phyloP scores from a whole-genome alignment of 768 basidiomycete species.

The Suillus subaureus region DNA sequence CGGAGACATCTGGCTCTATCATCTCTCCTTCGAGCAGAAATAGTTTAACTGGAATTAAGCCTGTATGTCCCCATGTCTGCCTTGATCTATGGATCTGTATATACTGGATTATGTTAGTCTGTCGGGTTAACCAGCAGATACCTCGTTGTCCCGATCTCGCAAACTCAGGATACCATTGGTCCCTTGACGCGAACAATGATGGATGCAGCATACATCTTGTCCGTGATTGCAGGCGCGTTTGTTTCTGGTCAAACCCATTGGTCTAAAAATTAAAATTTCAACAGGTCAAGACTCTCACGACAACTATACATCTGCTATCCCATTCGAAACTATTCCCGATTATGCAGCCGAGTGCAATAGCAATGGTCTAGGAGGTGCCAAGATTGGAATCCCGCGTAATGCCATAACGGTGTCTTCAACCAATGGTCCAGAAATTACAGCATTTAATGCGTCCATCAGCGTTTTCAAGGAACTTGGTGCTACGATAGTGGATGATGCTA shows the following conservation, averaged over 20 bases:
- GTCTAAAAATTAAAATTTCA: background rate
- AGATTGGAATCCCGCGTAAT: slow-evolving; percentile 7
- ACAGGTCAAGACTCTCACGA: background rate
- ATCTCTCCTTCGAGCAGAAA: slow-evolving; percentile 50
- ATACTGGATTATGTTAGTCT: background rate
- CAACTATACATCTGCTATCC: slow-evolving; percentile 7
- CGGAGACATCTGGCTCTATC: slow-evolving; percentile 53
- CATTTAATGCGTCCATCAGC: background rate
- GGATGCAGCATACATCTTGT: slow-evolving; percentile 54
- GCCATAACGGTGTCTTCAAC: background rate
- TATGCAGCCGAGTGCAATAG: background rate
- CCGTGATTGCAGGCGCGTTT: slow-evolving; percentile 47
- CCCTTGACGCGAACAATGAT: slow-evolving; percentile 51
- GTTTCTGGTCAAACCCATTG: background rate
- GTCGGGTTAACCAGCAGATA: slow-evolving; percentile 5
- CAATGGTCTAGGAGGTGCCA: background rate
- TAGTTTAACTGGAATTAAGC: slow-evolving; percentile 56
- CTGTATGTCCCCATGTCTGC: slow-evolving; percentile 25
- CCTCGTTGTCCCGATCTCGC: slow-evolving; percentile 52
- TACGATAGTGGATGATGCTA: slow-evolving; percentile 3
- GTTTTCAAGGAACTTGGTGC: background rate
- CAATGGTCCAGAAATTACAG: slow-evolving; percentile 1
- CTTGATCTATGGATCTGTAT: background rate
- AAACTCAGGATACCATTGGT: slow-evolving; percentile 55
- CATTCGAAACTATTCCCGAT: slow-evolving; percentile 1